Evolutionary conservation across 2,329 filamentous ascomycete species (phyloP).

Genomic region (Paecilomyces variotii): DNA sequence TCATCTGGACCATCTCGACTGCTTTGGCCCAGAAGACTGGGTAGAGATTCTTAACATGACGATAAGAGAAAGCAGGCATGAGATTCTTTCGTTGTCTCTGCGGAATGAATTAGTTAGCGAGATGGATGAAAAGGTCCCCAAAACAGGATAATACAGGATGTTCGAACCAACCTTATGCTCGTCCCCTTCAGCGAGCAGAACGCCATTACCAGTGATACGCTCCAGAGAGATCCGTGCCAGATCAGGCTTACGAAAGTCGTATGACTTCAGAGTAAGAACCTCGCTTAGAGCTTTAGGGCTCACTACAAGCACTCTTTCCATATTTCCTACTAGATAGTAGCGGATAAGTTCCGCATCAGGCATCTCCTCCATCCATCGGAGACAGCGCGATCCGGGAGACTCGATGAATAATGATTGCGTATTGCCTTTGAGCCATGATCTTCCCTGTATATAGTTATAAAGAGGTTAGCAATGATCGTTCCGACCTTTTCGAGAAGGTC

Average conservation of each 20-base stretch:
- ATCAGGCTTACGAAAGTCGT: conserved; percentile 60
- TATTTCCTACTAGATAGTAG: conserved; percentile 55
- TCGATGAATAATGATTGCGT: conserved; percentile 27
- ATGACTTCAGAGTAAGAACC: conserved; percentile 59
- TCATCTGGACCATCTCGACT: conserved; percentile 55
- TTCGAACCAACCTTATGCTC: conserved; percentile 59
- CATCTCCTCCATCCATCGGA: conserved; percentile 49
- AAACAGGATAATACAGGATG: neutral
- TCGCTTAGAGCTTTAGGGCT: conserved; percentile 61
- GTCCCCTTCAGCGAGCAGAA: conserved; percentile 77
- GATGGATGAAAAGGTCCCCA: neutral
- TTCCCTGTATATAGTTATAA: conserved; percentile 18
- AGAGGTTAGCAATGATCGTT: conserved; percentile 1
- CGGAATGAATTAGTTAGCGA: neutral
- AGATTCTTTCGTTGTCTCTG: conserved; percentile 63
- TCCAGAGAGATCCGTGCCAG: conserved; percentile 35
- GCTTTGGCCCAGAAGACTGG: conserved; percentile 77
- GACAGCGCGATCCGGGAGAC: conserved; percentile 30
- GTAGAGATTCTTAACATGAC: conserved; percentile 78
- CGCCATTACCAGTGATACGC: conserved; percentile 32
- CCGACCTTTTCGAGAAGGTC: too few species aligned
- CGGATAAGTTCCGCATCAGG: conserved; percentile 63
- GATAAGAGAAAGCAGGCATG: conserved; percentile 75
- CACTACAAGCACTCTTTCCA: conserved; percentile 54
- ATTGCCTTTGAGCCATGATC: conserved; percentile 41